Base-by-base conservation (phyloP, 768 basidiomycete species). In the Termitomyces sp. region DNA sequence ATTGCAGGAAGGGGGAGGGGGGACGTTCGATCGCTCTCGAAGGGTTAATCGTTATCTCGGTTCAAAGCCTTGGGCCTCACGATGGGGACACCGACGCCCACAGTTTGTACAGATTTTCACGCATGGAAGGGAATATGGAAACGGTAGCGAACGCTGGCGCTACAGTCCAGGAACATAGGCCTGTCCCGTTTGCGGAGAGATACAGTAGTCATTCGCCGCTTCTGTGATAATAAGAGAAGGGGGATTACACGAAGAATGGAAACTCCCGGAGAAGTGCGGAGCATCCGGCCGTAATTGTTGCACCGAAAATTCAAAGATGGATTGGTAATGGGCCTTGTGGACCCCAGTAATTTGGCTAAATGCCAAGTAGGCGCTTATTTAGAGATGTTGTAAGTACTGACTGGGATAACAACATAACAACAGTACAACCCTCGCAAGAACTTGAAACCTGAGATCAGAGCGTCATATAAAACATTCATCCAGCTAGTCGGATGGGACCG, bases 1-100 rank as follows among this genome's bases (percentile, higher is more conserved):
- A 47, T 23, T 45, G 11, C 52, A 44, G 17, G 10, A 25, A 32
- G 38, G 10, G 25, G 29, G 48, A 21, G 34, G 57, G 29, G 48
- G 17, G 34, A 54, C 53, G 40, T 38, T 58, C 48, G 48, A 51
- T 58, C 53, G 45, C 23, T 51, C 41, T 57, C 59, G 47, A 43
- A 34, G 47, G 29, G 7, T 11, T 19, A 54, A 60, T 60, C 42
- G 37, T 46, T 54, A 40, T 43, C 34, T 48, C 34, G 14, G 21
- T 34, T n/a, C 37, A 46, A 37, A 44, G 34, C 23, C n/a, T 12
- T 3, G n/a, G 9, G 21, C 9, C 35, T 40, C 37, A 40, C 34
- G 37, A 5, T n/a, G 17, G 17, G n/a, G n/a, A n/a, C n/a, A n/a
- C n/a, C n/a, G n/a, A 27, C 27, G 23, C 23, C 7, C 10, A 6